Evolutionary conservation across 108 stramenopile species (phyloP), one percentile per base, ranked within the genome.

Genomic region (Cyclostephanos tholiformis): DNA sequence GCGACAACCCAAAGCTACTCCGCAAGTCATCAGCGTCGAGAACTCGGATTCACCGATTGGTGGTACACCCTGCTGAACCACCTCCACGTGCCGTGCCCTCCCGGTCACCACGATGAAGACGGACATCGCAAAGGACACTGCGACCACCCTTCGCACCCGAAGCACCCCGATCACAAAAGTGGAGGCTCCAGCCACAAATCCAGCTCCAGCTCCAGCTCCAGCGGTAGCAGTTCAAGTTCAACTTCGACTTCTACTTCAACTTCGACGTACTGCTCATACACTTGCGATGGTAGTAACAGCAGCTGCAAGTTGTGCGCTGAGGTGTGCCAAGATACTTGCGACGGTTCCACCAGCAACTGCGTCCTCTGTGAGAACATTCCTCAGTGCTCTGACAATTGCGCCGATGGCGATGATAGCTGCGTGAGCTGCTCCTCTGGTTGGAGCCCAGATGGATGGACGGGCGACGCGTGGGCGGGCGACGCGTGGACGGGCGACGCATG

Each of bases 31-130:
- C 59, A 60, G 29, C 59, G 59, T 6, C 59, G 59, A 38, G 59
- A 60, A n/a, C 59, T 60, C 14, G 8, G 36, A 35, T 35, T 60
- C 36, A n/a, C 12, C 36, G 59, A 30, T 6, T 60, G 26, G 16
- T 60, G 59, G 59, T 60, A 60, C 59, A 60, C 59, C 19, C 29
- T 60, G 13, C 59, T 60, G 19, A 60, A 60, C 59, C 19, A 8
- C 1, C 30, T 60, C 6, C 59, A 60, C 14, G 30, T 60, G 16
- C 59, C 59, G 1, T 60, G 59, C 36, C 36, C 35, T 36, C 59
- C 30, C n/a, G n/a, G n/a, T 30, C 36, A 39, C 8, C 59, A 60
- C 17, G 39, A 2, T 16, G 59, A 60, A 14, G 59, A 60, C n/a
- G n/a, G n/a, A 20, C 59, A 60, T 14, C 59, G 36, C 16, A 13